Base-by-base conservation (phyloP, 1,284 basidiomycete genomes). In the Irpex lacteus region DNA sequence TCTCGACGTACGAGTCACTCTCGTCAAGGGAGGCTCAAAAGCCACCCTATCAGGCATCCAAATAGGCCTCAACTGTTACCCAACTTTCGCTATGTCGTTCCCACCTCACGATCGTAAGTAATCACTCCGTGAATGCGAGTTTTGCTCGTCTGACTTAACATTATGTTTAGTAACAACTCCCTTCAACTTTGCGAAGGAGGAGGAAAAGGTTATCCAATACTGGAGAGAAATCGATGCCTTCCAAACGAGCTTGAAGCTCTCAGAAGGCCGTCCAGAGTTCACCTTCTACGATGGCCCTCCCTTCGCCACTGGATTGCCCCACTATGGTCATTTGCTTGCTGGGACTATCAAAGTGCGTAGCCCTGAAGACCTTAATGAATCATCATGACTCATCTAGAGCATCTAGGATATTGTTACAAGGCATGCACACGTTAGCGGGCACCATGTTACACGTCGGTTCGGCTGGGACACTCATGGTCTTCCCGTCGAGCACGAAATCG, bases 401-500 rank as follows among this genome's bases (percentile, higher is more conserved):
- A 60, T 57, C 19, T 67, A 96, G 95, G 96, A 98, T 76, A 96
- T 98, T 73, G 95, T 98, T 65, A 98, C 96, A 57, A 87, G 96
- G 66, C 95, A 98, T 80, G 97, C 97, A 2, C 91, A 95, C 75
- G 91, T 95, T 49, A 97, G 92, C 60, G 98, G 98, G 9, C 91
- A 90, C 79, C 93, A 98, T 75, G 98, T 99, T 70, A 89, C 92
- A 67, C 91, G 98, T 66, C 88, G 98, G 61, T 99, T 99, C 76
- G 98, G 98, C 60, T 99, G 98, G 98, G 98, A 99, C 79, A 98
- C 97, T 34, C 98, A 99, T 79, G 98, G 97, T 63, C 87, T 99
- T 19, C 98, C 98, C 50, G 96, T 99, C 71, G 98, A 99, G 79
- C 96, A 98, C 80, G 96, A 98, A 82, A 99, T 99, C 81, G 98